Evolutionary conservation across 768 basidiomycete genomes (phyloP).

Genomic region (Suillus subaureus): DNA sequence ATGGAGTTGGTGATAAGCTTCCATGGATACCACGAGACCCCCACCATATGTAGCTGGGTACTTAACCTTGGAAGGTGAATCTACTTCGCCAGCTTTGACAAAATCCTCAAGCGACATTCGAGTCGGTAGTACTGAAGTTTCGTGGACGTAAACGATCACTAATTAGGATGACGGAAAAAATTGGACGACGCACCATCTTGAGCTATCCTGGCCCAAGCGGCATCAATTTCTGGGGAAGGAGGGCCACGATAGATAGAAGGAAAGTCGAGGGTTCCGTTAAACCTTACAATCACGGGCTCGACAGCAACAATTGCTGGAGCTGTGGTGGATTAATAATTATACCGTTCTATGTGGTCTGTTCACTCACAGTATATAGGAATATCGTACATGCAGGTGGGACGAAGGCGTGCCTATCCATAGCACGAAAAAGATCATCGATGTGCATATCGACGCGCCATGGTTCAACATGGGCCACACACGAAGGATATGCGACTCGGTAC

Average conservation of each 20-base stretch:
- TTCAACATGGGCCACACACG: no score
- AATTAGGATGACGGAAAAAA: not conserved
- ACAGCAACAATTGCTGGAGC: slow-evolving; percentile 12
- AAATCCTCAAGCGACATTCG: slow-evolving; percentile 9
- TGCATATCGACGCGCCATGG: no score
- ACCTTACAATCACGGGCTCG: slow-evolving; percentile 10
- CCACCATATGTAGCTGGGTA: slow-evolving; percentile 11
- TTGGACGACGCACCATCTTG: not conserved
- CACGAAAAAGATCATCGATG: no score
- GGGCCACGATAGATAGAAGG: slow-evolving; percentile 4
- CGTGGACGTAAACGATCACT: not conserved
- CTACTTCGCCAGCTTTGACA: slow-evolving; percentile 7
- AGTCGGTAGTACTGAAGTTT: slow-evolving; percentile 6
- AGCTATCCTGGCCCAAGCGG: slow-evolving; percentile 8
- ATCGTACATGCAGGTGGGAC: no score
- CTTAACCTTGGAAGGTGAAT: slow-evolving; percentile 8
- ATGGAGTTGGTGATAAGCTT: slow-evolving; percentile 12
- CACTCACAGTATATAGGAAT: slow-evolving; percentile 3
- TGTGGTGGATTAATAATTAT: not conserved
- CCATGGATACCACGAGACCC: slow-evolving; percentile 13
- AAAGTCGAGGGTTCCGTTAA: slow-evolving; percentile 11
- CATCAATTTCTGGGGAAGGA: slow-evolving; percentile 1
- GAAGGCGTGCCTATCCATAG: no score
- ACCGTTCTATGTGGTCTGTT: not conserved
- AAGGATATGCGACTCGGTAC: no score